Conservation (phyloP, 2,329 filamentous ascomycete genomes). For the Cercospora sojina region DNA sequence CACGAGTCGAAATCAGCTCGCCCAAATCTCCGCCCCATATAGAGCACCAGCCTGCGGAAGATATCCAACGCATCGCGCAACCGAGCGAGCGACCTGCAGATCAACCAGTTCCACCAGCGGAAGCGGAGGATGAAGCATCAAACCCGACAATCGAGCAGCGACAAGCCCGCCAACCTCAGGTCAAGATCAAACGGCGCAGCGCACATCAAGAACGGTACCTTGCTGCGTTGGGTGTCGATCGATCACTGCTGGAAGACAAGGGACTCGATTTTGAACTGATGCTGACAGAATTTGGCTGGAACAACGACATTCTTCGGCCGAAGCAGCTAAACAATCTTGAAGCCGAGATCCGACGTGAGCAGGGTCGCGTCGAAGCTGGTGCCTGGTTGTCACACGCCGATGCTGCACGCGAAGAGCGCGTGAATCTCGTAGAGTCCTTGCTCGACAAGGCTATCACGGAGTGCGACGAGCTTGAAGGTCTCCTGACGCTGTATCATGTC, state of each 20-base stretch:
- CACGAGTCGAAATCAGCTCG: constrained; percentile 31
- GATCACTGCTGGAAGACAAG: constrained; percentile 69
- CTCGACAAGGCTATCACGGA: constrained; percentile 90
- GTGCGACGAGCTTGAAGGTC: constrained; percentile 92
- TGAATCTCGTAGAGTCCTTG: constrained; percentile 79
- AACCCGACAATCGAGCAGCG: constrained; percentile 28
- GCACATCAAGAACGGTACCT: constrained; percentile 79
- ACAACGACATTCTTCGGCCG: constrained; percentile 70
- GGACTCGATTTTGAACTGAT: constrained; percentile 79
- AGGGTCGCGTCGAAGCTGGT: constrained; percentile 86
- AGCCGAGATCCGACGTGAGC: constrained; percentile 78
- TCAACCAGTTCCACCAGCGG: constrained; percentile 13
- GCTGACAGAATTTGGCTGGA: constrained; percentile 86
- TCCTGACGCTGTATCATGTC: constrained; percentile 90
- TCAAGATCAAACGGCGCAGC: constrained; percentile 56
- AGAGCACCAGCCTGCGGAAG: constrained; percentile 12
- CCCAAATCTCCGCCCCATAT: constrained; percentile 29
- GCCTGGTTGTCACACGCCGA: constrained; percentile 83
- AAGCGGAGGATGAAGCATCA: constrained; percentile 15
- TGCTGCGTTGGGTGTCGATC: constrained; percentile 73
- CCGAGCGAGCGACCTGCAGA: neutral
- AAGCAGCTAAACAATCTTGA: constrained; percentile 79
- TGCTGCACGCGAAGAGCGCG: constrained; percentile 78
- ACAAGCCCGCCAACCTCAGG: constrained; percentile 30
- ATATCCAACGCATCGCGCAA: constrained; percentile 24